Base-by-base conservation (phyloP, 2,329 filamentous ascomycete species). In the Xylaria polymorpha region DNA sequence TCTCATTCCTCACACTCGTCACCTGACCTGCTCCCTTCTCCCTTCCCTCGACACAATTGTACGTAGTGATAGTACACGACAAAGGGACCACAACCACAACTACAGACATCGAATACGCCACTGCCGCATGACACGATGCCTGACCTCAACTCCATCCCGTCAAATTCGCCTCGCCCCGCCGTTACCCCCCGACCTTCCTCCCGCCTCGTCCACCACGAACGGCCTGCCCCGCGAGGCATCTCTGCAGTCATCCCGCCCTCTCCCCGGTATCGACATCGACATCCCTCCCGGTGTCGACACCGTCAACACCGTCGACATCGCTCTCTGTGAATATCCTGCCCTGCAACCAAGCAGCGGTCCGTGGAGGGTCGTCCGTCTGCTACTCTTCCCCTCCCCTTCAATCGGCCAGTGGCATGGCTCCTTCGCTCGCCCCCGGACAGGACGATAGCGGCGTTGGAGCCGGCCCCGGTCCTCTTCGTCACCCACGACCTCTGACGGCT, bases 401-500 rank as follows among this genome's bases (percentile, higher is more conserved):
- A 7, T 14, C 65, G n/a, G 35, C 66, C 18, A n/a, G 39, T 20
- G 25, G 63, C 72, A 72, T 74, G 41, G 74, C 76, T 44, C 79
- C 79, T 58, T 76, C 79, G 2, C 65, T 71, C 9, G 71, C 72
- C 2, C 70, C 74, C 0, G 73, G 72, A 72, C 74, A 76, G 48
- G 79, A 83, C 72, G 81, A 82, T 66, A 80, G 83, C 0, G 84
- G 83, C 15, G 84, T 88, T 55, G 85, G 84, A 35, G 78, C 83
- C 39, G 89, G 89, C 0, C 88, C 89, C 65, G 92, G 92, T 0
- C 94, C 95, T 4, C 82, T 97, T 75, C 89, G 95, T 71, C 94
- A 97, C 79, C 94, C 95, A 6, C 88, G 93, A 43, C 94, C 94
- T 3, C 83, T 98, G 79, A 98, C 95, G 0, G 91, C 94, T 1